Evolutionary conservation across 108 stramenopile genomes (phyloP), one percentile per base, ranked within the genome.

Genomic region (Fistulifera pelliculosa): DNA sequence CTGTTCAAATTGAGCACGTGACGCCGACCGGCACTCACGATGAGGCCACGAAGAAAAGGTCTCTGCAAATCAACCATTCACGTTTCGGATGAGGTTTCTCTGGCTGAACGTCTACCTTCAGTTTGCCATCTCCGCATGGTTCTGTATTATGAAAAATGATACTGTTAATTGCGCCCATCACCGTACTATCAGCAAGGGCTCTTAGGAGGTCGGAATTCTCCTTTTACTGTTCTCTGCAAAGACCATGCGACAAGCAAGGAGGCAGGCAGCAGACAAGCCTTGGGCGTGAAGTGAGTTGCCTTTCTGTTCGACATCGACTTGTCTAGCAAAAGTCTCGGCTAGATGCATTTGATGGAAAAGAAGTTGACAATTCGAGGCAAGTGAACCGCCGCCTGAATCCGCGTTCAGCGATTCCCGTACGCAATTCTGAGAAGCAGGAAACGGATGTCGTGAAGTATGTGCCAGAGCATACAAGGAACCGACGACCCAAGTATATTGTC

Each of bases 341-440:
- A 79, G 64, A 17, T 75, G 69, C 21, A 91, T 59, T 42, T 87
- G 77, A 63, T 91, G 68, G 31, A 78, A 75, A 1, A 87, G 26
- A 19, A 91, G 57, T 41, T 72, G 64, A 24, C 67, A 52, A 60
- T 91, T 91, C 14, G 89, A 91, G 7, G 78, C 68, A 14, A 84
- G 68, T n/a, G 85, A 87, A 0, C 89, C 89, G 18, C 89, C 89
- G 12, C 81, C 89, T 62, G 85, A 85, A 58, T 91, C 89, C 15
- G 68, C 70, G 64, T 69, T 77, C 35, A 91, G 59, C 15, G 80
- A 44, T 54, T 91, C 89, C 89, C 89, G 52, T 91, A 75, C 0
- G 81, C 76, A 66, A 91, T 80, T 38, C 89, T 63, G 0, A 91
- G 58, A 7, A 87, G 47, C 35, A 91, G 60, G 27, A 91, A 68